These are phyloP conservation scores for Sporobolus alterniflorus DNA, from an alignment of 202 grass and related monocot species.

Conservation along the genomic window DNA sequence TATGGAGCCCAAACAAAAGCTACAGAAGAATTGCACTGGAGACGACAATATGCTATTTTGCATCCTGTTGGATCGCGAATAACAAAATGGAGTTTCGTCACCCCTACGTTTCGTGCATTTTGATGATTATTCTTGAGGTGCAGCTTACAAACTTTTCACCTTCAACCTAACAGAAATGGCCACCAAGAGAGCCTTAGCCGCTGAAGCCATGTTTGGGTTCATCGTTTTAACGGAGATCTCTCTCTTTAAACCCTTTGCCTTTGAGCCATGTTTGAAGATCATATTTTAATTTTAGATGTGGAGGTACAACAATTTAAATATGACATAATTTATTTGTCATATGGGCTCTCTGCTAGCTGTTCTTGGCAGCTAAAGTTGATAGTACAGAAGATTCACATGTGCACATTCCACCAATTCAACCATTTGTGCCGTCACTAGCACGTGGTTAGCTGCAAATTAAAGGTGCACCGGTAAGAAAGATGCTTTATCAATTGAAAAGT, in stretches of 20 bases:
- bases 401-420: slow-evolving; percentile 10
- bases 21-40: background rate
- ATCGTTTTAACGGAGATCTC: too few relatives aligned
- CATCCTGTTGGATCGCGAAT: background rate
- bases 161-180: background rate
- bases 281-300: too few relatives aligned
- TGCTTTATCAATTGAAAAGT: slow-evolving; percentile 11
- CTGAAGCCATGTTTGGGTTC: background rate
- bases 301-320: too few relatives aligned
- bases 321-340: background rate
- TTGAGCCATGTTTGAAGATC: background rate
- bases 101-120: background rate
- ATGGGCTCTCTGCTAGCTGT: too few relatives aligned
- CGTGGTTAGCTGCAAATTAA: background rate
- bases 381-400: background rate
- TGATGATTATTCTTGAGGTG: background rate
- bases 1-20: background rate
- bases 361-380: too few relatives aligned
- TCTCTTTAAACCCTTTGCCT: too few relatives aligned
- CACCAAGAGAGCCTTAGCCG: background rate
- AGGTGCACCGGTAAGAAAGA: background rate
- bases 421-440: background rate
- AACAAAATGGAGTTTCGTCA: background rate
- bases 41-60: background rate
- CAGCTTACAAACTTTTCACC: background rate